phyloP scores from a whole-genome alignment of 495 filamentous ascomycete species.

The Xylaria flabelliformis region DNA sequence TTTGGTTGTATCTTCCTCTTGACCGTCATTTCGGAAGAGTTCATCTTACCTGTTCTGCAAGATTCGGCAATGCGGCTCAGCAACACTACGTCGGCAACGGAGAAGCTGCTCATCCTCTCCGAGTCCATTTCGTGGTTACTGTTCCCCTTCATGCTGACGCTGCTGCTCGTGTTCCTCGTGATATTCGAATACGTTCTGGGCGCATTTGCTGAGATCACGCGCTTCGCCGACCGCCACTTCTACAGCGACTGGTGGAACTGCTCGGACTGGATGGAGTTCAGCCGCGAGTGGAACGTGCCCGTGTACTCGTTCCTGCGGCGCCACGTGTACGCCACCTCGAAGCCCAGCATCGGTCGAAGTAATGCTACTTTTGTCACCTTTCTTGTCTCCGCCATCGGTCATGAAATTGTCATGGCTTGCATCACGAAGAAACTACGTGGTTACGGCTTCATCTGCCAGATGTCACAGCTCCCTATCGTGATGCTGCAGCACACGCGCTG shows the following conservation, averaged over 20 bases:
- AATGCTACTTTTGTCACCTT: conserved; percentile 92
- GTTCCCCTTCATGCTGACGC: conserved; percentile 97
- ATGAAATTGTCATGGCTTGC: conserved; percentile 96
- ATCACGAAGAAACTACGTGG: conserved; percentile 97
- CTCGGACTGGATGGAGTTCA: conserved; percentile 93
- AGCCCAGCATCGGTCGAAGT: conserved; percentile 73
- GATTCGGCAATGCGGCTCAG: conserved; percentile 76
- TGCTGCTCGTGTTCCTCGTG: conserved; percentile 92
- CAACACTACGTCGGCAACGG: conserved; percentile 59
- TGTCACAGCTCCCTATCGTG: conserved; percentile 94
- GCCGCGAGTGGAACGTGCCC: conserved; percentile 95
- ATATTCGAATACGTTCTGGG: conserved; percentile 97
- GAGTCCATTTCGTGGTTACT: conserved; percentile 94
- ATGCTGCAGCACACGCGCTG: conserved; percentile 82
- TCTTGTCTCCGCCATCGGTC: conserved; percentile 83
- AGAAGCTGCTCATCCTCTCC: conserved; percentile 78
- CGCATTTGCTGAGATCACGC: conserved; percentile 92
- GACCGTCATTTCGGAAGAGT: conserved; percentile 90
- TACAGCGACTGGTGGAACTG: conserved; percentile 97
- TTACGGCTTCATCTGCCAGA: conserved; percentile 93
- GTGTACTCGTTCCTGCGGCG: conserved; percentile 97
- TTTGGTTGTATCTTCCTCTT: conserved; percentile 97
- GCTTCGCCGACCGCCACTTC: conserved; percentile 93
- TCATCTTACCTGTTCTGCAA: conserved; percentile 86
- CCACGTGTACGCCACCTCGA: conserved; percentile 87